Evolutionary conservation across 805 yeast species (phyloP).

Genomic region (Lipomyces spencermartinsiae): DNA sequence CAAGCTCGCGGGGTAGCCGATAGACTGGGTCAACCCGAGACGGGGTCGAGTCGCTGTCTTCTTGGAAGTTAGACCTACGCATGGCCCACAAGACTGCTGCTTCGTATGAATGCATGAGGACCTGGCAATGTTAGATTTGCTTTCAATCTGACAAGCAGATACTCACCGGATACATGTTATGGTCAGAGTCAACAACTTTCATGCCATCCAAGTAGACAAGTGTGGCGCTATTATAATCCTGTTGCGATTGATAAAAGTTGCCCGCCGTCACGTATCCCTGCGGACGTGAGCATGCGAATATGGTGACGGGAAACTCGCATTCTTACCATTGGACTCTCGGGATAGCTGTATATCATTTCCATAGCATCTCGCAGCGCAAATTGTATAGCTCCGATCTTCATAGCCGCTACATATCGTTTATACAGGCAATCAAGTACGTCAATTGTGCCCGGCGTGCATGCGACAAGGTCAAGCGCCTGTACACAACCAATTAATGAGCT

Average conservation of each 20-base stretch:
- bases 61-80: neutral
- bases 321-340: slow-evolving; percentile 7
- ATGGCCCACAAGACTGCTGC: neutral
- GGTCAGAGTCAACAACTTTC: slow-evolving; percentile 3
- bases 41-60: neutral
- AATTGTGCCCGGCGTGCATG: neutral
- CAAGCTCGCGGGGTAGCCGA: slow-evolving; percentile 14
- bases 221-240: slow-evolving; percentile 9
- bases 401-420: slow-evolving; percentile 14
- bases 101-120: slow-evolving; percentile 5
- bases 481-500: neutral
- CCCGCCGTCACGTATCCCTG: slow-evolving; percentile 15
- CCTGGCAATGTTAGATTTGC: neutral
- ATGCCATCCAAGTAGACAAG: slow-evolving; percentile 10
- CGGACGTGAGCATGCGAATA: neutral
- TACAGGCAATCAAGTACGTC: slow-evolving; percentile 3
- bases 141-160: neutral
- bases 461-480: neutral
- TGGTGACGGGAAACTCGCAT: neutral
- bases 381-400: slow-evolving; percentile 11
- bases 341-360: slow-evolving; percentile 11
- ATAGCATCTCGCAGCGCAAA: slow-evolving; percentile 20
- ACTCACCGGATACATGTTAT: neutral
- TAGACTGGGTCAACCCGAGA: neutral
- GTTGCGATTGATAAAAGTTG: slow-evolving; percentile 8